A percentile compares a stretch with the other conserved stretches of the same genome.
phyloP scores from a whole-genome alignment of 768 basidiomycete genomes.

The Bullera alba region DNA sequence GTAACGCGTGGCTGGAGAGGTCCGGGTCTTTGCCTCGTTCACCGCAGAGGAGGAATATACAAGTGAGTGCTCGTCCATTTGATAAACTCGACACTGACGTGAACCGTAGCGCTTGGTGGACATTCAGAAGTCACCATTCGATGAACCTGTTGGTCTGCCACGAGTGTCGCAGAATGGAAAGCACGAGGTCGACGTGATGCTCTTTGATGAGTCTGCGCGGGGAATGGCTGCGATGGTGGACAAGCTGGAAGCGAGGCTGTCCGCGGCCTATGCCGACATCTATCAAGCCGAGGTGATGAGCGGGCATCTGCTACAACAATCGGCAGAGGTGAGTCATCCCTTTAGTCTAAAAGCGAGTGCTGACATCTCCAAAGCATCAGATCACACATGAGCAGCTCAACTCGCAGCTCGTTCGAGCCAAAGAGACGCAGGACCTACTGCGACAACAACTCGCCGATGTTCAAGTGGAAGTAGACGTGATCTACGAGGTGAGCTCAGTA shows the following conservation, averaged over 20 bases:
- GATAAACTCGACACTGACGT: neutral
- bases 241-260: conserved; percentile 22
- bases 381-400: neutral
- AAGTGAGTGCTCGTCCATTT: conserved; percentile 20
- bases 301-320: conserved; percentile 1
- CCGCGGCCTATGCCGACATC: conserved; percentile 11
- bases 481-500: conserved; percentile 73
- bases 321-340: conserved; percentile 11
- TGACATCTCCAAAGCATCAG: neutral
- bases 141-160: neutral
- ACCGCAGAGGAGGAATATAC: conserved; percentile 43
- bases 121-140: neutral
- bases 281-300: conserved; percentile 15
- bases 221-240: conserved; percentile 19
- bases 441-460: conserved; percentile 69
- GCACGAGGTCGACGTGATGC: conserved; percentile 19
- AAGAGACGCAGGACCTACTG: conserved; percentile 69
- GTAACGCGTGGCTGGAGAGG: conserved; percentile 15
- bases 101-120: conserved; percentile 33
- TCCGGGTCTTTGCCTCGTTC: conserved; percentile 39
- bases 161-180: conserved; percentile 1
- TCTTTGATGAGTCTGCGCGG: conserved; percentile 26
- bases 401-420: conserved; percentile 56
- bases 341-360: neutral
- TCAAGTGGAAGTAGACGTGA: conserved; percentile 80